These are phyloP conservation scores for Helminthosporium solani DNA, from an alignment of 2,329 filamentous ascomycete species.

Conservation along the genomic window DNA sequence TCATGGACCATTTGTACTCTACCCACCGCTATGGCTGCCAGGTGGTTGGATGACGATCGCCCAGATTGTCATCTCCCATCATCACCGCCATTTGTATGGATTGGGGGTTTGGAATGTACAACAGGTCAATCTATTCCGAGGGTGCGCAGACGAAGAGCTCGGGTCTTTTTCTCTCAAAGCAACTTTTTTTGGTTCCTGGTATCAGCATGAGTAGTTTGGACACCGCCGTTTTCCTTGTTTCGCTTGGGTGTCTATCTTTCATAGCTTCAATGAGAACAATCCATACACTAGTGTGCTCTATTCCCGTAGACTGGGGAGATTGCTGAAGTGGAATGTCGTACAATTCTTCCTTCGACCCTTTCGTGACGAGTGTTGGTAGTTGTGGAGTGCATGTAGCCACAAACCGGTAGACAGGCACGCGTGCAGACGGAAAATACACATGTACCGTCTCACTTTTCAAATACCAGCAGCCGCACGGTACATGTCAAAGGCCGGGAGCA, in stretches of 20 bases:
- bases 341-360: not conserved
- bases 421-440: not conserved
- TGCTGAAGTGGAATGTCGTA: not conserved
- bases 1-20: not conserved
- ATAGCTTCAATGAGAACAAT: constrained; percentile 5
- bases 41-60: not conserved
- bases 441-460: not conserved
- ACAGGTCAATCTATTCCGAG: constrained; percentile 7
- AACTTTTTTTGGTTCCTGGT: not conserved
- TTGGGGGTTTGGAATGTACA: constrained; percentile 10
- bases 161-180: constrained; percentile 8
- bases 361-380: too few relatives aligned
- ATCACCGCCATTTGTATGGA: not conserved
- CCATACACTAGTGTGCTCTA: not conserved
- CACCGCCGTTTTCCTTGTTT: not conserved
- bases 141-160: constrained; percentile 4
- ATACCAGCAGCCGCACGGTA: too few relatives aligned
- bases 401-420: too few relatives aligned
- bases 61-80: not conserved
- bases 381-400: too few relatives aligned
- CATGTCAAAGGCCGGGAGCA: too few relatives aligned
- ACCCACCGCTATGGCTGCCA: not conserved
- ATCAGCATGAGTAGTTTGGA: constrained; percentile 2
- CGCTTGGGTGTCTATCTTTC: not conserved
- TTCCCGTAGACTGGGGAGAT: not conserved